A percentile compares a stretch with the other conserved stretches of the same genome.
Evolutionary conservation across 2,329 filamentous ascomycete genomes (phyloP).

Genomic region (Penicillium capsulatum): DNA sequence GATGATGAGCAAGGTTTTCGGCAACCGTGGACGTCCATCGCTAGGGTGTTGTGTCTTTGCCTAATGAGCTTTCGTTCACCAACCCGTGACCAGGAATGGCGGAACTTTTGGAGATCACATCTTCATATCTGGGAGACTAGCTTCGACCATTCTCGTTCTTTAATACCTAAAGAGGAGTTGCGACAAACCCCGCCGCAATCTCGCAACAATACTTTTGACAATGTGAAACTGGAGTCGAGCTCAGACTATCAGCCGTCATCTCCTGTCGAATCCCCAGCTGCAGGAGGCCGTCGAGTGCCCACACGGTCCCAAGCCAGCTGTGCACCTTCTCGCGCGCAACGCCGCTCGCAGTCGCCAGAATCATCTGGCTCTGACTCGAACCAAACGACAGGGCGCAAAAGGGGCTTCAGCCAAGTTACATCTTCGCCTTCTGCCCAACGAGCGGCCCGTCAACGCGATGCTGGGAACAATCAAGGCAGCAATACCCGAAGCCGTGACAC

Average conservation of each 20-base stretch:
- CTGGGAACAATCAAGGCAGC: neutral
- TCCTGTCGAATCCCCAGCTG: slow-evolving; percentile 12
- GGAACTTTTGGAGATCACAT: slow-evolving; percentile 13
- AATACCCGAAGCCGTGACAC: slow-evolving; percentile 12
- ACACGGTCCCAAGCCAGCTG: slow-evolving; percentile 18
- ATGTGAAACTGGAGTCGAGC: slow-evolving; percentile 12
- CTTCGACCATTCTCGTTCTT: slow-evolving; percentile 17
- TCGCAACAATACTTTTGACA: slow-evolving; percentile 15
- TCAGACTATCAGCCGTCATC: slow-evolving; percentile 21
- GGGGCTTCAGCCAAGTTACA: slow-evolving; percentile 20
- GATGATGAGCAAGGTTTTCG: neutral
- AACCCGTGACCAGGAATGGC: slow-evolving; percentile 20
- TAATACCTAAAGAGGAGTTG: slow-evolving; percentile 20
- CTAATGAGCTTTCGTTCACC: slow-evolving; percentile 22
- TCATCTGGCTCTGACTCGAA: slow-evolving; percentile 17
- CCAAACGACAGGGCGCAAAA: slow-evolving; percentile 17
- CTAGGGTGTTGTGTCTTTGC: slow-evolving; percentile 20
- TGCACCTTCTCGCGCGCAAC: slow-evolving; percentile 9
- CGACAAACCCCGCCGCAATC: slow-evolving; percentile 16
- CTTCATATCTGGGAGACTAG: slow-evolving; percentile 20
- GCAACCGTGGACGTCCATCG: slow-evolving; percentile 15
- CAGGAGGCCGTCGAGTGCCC: slow-evolving; percentile 11
- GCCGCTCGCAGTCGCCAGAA: slow-evolving; percentile 7
- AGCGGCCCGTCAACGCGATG: slow-evolving; percentile 7
- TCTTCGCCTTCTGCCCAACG: slow-evolving; percentile 16